Conservation (phyloP, 352 stramenopile species). For the Pythium dissotocum region DNA sequence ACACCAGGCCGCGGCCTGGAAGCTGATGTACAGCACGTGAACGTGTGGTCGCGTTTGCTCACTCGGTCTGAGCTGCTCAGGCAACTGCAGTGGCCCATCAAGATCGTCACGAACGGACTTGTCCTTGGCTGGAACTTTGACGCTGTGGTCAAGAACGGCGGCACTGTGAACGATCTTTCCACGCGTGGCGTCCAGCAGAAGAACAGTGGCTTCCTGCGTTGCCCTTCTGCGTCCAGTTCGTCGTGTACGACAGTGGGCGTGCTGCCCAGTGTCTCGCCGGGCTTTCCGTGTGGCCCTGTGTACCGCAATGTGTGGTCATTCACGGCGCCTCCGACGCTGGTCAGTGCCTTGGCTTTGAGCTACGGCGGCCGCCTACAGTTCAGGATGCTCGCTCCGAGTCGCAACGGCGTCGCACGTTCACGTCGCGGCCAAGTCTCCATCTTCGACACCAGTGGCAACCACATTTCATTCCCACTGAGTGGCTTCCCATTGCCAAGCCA, state of each 20-base stretch:
- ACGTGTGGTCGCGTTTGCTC: slow-evolving; percentile 57
- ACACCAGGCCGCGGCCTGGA: slow-evolving; percentile 31
- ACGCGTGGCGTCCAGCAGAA: slow-evolving; percentile 45
- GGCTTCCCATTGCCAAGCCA: slow-evolving; percentile 49
- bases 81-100: slow-evolving; percentile 57
- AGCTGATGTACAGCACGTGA: slow-evolving; percentile 58
- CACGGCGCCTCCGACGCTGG: slow-evolving; percentile 36
- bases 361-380: slow-evolving; percentile 74
- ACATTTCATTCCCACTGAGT: slow-evolving; percentile 50
- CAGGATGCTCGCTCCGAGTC: slow-evolving; percentile 65
- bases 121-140: slow-evolving; percentile 74
- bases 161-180: slow-evolving; percentile 49
- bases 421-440: slow-evolving; percentile 60
- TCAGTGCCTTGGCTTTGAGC: slow-evolving; percentile 33
- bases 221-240: background rate
- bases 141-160: slow-evolving; percentile 8
- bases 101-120: slow-evolving; percentile 52
- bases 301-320: slow-evolving; percentile 79
- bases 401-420: slow-evolving; percentile 54
- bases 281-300: slow-evolving; percentile 64
- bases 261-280: slow-evolving; percentile 40
- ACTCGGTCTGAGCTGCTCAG: slow-evolving; percentile 47
- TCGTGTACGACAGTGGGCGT: slow-evolving; percentile 36
- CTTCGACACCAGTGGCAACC: slow-evolving; percentile 28
- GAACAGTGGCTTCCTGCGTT: slow-evolving; percentile 46